These are phyloP conservation scores for Apiospora pterosperma DNA, from an alignment of 2,329 filamentous ascomycete species.

Conservation along the genomic window DNA sequence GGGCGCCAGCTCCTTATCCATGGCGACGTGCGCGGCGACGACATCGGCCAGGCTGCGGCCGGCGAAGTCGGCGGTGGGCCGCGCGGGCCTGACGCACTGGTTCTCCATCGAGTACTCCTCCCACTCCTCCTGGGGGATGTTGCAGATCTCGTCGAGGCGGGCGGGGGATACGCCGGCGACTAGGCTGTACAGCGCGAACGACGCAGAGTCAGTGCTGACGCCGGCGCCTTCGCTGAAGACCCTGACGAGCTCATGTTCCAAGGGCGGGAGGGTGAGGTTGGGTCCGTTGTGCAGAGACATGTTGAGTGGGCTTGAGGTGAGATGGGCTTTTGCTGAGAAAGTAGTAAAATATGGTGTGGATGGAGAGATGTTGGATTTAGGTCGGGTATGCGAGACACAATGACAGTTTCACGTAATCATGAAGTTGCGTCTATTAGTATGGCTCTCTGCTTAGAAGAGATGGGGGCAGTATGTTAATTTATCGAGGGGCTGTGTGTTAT, in stretches of 20 bases:
- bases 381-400: background rate
- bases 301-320: background rate
- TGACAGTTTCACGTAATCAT: too few relatives aligned
- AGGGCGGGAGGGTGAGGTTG: background rate
- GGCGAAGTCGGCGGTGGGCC: constrained; percentile 4
- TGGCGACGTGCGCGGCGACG: constrained; percentile 6
- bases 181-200: background rate
- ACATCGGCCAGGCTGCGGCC: constrained; percentile 8
- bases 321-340: background rate
- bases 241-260: background rate
- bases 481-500: too few relatives aligned
- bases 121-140: background rate
- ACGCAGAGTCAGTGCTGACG: background rate
- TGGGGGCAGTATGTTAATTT: too few relatives aligned
- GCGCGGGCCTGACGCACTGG: background rate
- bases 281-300: background rate
- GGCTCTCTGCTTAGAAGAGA: too few relatives aligned
- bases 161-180: background rate
- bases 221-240: background rate
- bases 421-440: too few relatives aligned
- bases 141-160: background rate
- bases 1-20: constrained; percentile 4
- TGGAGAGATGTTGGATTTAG: background rate
- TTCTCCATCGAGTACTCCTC: background rate
- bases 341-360: background rate